Evolutionary conservation across 768 basidiomycete species (phyloP).

Genomic region (Leccinum subgranulosum): DNA sequence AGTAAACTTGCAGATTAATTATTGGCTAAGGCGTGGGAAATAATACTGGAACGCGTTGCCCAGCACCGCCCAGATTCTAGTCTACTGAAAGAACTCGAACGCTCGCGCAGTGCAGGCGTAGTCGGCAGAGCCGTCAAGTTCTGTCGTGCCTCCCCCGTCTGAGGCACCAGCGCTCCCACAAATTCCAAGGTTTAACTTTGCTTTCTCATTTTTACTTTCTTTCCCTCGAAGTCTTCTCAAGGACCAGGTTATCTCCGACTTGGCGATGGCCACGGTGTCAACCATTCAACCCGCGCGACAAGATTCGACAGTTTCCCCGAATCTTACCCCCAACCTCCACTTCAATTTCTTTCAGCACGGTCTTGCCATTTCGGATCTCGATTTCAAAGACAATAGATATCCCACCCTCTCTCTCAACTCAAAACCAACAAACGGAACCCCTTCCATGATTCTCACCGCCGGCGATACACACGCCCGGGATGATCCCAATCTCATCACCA

Average conservation of each 20-base stretch:
- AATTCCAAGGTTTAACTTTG: no score
- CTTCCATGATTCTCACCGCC: slow-evolving; percentile 30
- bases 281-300: slow-evolving; percentile 46
- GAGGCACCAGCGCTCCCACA: neutral
- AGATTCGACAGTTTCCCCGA: slow-evolving; percentile 32
- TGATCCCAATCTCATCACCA: slow-evolving; percentile 6
- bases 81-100: neutral
- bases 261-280: slow-evolving; percentile 44
- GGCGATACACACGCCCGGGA: slow-evolving; percentile 28
- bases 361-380: slow-evolving; percentile 55
- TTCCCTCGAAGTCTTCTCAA: slow-evolving; percentile 12
- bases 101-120: neutral
- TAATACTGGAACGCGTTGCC: slow-evolving; percentile 22
- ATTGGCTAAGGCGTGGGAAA: slow-evolving; percentile 13
- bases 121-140: neutral
- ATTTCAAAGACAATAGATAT: slow-evolving; percentile 64
- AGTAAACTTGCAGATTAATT: neutral
- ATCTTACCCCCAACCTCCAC: slow-evolving; percentile 32
- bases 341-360: slow-evolving; percentile 48
- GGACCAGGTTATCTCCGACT: slow-evolving; percentile 20
- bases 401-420: slow-evolving; percentile 32
- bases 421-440: slow-evolving; percentile 21
- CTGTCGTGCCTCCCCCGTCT: neutral
- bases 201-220: slow-evolving; percentile 4
- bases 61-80: slow-evolving; percentile 8